A percentile compares a stretch with the other conserved stretches of the same genome.
These are phyloP conservation scores for Curvularia verruculosa DNA, from an alignment of 2,329 filamentous ascomycete genomes.

Conservation along the genomic window DNA sequence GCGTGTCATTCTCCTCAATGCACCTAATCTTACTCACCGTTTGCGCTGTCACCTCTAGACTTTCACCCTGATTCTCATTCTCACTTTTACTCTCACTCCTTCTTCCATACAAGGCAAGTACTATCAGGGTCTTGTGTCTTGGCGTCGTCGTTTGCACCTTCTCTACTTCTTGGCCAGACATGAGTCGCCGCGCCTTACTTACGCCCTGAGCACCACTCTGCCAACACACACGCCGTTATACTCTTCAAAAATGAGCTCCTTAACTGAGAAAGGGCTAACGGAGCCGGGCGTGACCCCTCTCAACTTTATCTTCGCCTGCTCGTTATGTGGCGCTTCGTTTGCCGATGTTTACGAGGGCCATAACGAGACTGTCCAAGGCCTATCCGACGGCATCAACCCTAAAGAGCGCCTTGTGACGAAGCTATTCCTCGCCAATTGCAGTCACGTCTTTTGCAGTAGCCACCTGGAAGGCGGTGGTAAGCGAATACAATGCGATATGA, in stretches of 20 bases:
- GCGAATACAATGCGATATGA: slow-evolving; percentile 14
- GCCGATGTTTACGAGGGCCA: slow-evolving; percentile 53
- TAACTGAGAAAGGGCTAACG: slow-evolving; percentile 15
- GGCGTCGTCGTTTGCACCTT: slow-evolving; percentile 25
- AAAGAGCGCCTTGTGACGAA: slow-evolving; percentile 51
- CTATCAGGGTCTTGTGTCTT: slow-evolving; percentile 20
- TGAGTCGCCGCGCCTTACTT: slow-evolving; percentile 8
- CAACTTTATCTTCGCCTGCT: slow-evolving; percentile 58
- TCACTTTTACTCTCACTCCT: too few species aligned
- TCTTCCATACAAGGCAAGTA: slow-evolving; percentile 12
- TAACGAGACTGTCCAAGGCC: slow-evolving; percentile 45
- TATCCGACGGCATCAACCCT: slow-evolving; percentile 46
- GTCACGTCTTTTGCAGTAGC: slow-evolving; percentile 56
- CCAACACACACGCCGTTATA: neutral
- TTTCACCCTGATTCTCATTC: neutral
- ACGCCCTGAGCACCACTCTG: slow-evolving; percentile 1
- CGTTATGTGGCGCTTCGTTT: slow-evolving; percentile 54
- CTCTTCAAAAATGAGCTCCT: slow-evolving; percentile 20
- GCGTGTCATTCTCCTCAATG: neutral
- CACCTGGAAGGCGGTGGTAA: slow-evolving; percentile 58
- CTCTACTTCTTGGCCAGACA: slow-evolving; percentile 3
- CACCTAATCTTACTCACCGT: neutral
- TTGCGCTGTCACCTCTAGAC: neutral
- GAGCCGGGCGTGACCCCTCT: slow-evolving; percentile 43
- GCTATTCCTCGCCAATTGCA: slow-evolving; percentile 57